Conservation (phyloP, 768 basidiomycete genomes). For the Termitomyces titanicus region DNA sequence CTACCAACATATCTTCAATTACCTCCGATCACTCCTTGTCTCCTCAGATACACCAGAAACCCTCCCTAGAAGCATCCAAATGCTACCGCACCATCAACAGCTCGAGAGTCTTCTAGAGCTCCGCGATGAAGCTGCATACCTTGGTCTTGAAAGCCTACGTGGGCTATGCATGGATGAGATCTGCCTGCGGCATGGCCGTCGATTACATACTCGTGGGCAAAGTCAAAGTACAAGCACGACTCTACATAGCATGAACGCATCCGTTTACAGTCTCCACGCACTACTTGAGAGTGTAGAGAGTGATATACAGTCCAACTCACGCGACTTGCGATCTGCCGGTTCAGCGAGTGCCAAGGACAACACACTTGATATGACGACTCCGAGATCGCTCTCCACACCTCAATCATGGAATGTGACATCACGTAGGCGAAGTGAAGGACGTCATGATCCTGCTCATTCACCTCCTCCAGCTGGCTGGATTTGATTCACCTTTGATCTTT, state of each 20-base stretch:
- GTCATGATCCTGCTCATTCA: constrained; percentile 24
- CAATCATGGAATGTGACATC: constrained; percentile 38
- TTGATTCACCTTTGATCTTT: constrained; percentile 16
- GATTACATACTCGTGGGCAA: constrained; percentile 40
- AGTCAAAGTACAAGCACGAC: constrained; percentile 30
- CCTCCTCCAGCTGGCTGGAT: constrained; percentile 51
- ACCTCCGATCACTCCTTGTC: constrained; percentile 57
- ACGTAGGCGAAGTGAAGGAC: constrained; percentile 24
- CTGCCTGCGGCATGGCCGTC: constrained; percentile 41
- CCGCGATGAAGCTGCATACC: constrained; percentile 74
- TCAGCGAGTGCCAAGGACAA: constrained; percentile 16
- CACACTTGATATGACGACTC: constrained; percentile 13
- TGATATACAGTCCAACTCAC: constrained; percentile 19
- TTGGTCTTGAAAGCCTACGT: constrained; percentile 64
- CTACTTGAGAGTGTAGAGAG: constrained; percentile 51
- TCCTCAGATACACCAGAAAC: constrained; percentile 42
- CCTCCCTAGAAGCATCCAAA: constrained; percentile 60
- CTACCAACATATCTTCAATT: constrained; percentile 67
- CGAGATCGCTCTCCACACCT: constrained; percentile 38
- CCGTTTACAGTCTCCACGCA: constrained; percentile 58
- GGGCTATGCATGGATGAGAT: constrained; percentile 69
- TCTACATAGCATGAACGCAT: constrained; percentile 47
- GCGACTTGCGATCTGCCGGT: constrained; percentile 17
- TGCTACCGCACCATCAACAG: constrained; percentile 39
- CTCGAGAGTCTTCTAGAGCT: constrained; percentile 71